These are phyloP conservation scores for Panaeolus cyanescens DNA, from an alignment of 768 basidiomycete genomes.

Conservation along the genomic window DNA sequence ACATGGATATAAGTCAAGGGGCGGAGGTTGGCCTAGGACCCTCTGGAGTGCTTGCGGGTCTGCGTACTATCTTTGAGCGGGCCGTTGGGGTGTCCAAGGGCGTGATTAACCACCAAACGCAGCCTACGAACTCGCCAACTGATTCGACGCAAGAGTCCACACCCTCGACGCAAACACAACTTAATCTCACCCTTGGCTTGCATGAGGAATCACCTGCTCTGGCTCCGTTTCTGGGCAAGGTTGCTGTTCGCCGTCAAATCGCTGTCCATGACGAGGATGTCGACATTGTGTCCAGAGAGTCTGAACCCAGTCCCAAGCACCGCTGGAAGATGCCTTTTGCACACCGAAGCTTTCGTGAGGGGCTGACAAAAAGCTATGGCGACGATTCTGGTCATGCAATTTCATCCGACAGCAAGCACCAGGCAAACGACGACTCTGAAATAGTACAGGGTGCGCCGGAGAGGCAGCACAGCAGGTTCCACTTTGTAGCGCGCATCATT, in stretches of 20 bases:
- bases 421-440: neutral
- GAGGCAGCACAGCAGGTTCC: slow-evolving; percentile 42
- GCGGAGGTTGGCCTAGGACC: slow-evolving; percentile 45
- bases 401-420: neutral
- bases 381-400: neutral
- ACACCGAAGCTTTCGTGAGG: slow-evolving; percentile 24
- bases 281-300: slow-evolving; percentile 20
- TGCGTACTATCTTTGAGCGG: slow-evolving; percentile 50
- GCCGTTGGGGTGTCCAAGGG: slow-evolving; percentile 37
- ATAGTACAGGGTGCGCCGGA: slow-evolving; percentile 6
- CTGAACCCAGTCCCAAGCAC: slow-evolving; percentile 9
- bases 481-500: slow-evolving; percentile 47
- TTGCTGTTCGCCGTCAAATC: slow-evolving; percentile 41
- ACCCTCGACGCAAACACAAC: slow-evolving; percentile 18
- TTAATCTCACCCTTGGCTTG: slow-evolving; percentile 46
- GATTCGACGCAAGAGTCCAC: slow-evolving; percentile 7
- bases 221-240: slow-evolving; percentile 49
- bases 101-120: neutral
- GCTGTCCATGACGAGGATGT: slow-evolving; percentile 39
- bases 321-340: slow-evolving; percentile 40
- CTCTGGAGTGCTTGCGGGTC: slow-evolving; percentile 43
- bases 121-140: slow-evolving; percentile 3
- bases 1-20: slow-evolving; percentile 40
- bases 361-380: neutral
- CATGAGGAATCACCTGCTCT: slow-evolving; percentile 53